A percentile compares a stretch with the other conserved stretches of the same genome.
Evolutionary conservation across 1,139 yeast genomes (phyloP).

Genomic region (Pichia norvegensis): DNA sequence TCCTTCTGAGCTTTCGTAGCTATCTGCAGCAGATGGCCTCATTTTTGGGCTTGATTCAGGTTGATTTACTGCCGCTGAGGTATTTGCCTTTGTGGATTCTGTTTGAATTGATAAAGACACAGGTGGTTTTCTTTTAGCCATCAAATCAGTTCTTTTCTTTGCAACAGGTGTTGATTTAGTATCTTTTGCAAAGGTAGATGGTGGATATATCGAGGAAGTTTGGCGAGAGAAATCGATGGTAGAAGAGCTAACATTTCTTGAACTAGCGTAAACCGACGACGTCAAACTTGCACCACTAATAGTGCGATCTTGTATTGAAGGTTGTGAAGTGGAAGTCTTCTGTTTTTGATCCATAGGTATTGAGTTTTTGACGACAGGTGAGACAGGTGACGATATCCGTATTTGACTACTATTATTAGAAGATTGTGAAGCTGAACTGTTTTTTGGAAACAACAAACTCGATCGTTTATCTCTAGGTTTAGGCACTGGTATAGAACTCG

Average conservation of each 20-base stretch:
- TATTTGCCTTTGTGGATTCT: neutral
- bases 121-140: constrained; percentile 14
- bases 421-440: neutral
- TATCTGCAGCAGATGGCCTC: constrained; percentile 1
- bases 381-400: constrained; percentile 1
- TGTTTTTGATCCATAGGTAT: neutral
- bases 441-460: neutral
- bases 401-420: neutral
- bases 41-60: neutral
- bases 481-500: constrained; percentile 3
- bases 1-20: constrained; percentile 7
- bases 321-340: neutral
- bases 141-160: constrained; percentile 6
- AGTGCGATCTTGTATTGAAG: neutral
- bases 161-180: neutral
- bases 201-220: constrained; percentile 14
- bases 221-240: constrained; percentile 9
- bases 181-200: constrained; percentile 1
- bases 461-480: constrained; percentile 1
- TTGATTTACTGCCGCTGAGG: neutral
- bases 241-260: constrained; percentile 2
- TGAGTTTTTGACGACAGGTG: constrained; percentile 1
- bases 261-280: constrained; percentile 11
- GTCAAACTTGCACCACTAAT: constrained; percentile 6
- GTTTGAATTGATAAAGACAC: constrained; percentile 9